Evolutionary conservation across 768 basidiomycete genomes (phyloP).

Genomic region (Lactifluus volemus): DNA sequence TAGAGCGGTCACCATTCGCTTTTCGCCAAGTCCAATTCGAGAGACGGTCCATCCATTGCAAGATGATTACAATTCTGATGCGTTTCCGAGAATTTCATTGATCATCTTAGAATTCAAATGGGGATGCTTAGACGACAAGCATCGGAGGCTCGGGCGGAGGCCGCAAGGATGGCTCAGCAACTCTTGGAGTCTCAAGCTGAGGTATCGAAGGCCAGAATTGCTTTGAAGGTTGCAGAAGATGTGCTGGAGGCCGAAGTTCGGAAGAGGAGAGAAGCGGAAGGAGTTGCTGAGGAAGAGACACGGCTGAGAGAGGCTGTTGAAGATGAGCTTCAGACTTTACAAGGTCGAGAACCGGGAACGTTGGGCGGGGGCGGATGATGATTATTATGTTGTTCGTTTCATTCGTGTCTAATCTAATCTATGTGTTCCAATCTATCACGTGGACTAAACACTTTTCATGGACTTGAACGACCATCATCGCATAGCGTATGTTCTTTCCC

Average conservation of each 20-base stretch:
- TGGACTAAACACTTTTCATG: background rate
- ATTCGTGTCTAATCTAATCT: background rate
- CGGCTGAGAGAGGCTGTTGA: constrained; percentile 42
- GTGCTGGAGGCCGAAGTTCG: constrained; percentile 52
- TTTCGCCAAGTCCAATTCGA: constrained; percentile 5
- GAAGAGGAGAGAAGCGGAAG: constrained; percentile 52
- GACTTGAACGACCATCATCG: constrained; percentile 23
- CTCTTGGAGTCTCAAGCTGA: constrained; percentile 60
- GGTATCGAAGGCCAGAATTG: constrained; percentile 43
- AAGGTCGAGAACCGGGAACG: background rate
- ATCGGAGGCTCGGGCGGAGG: constrained; percentile 57
- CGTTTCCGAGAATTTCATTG: constrained; percentile 35
- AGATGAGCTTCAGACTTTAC: constrained; percentile 35
- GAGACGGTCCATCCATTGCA: background rate
- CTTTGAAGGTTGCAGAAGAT: constrained; percentile 45
- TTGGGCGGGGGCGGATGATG: no score
- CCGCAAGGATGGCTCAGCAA: constrained; percentile 59
- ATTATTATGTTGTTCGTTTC: background rate
- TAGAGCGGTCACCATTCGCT: background rate
- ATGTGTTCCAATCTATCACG: background rate
- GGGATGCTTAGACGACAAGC: constrained; percentile 55
- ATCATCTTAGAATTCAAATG: constrained; percentile 60
- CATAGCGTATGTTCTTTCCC: constrained; percentile 44
- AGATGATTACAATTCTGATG: background rate
- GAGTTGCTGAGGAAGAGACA: constrained; percentile 40